Evolutionary conservation across 768 basidiomycete genomes (phyloP).

Genomic region (Tephrocybe rancida): DNA sequence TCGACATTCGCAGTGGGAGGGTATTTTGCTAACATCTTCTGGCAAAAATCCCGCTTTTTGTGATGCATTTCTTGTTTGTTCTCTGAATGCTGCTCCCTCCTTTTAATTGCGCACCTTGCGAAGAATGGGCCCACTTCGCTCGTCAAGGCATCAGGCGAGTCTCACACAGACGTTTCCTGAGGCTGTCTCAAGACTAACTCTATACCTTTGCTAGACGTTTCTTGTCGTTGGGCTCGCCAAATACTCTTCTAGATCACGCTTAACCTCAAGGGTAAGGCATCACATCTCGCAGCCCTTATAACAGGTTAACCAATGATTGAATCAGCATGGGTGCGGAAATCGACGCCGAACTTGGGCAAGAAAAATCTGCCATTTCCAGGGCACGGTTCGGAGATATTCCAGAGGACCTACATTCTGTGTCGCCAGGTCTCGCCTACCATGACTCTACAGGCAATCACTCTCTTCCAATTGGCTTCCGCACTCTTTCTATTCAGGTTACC

Average conservation of each 20-base stretch:
- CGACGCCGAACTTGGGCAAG: neutral
- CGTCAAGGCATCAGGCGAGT: neutral
- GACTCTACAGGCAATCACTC: neutral
- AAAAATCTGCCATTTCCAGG: neutral
- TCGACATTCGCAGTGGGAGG: neutral
- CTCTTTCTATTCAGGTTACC: constrained; percentile 13
- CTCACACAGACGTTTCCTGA: neutral
- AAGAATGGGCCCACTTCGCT: neutral
- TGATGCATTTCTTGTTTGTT: neutral
- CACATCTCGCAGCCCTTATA: neutral
- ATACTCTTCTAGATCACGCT: neutral
- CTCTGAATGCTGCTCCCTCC: neutral
- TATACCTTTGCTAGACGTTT: neutral
- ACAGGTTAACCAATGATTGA: neutral
- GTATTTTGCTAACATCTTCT: neutral
- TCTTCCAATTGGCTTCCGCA: constrained; percentile 12
- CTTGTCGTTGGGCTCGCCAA: neutral
- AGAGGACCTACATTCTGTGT: neutral
- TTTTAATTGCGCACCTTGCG: neutral
- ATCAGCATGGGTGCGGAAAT: neutral
- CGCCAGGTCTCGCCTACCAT: neutral
- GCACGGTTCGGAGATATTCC: neutral
- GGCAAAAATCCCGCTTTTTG: neutral
- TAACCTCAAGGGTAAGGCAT: neutral
- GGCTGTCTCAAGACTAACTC: neutral